phyloP scores from a whole-genome alignment of 2,329 filamentous ascomycete species.

The Zalaria sp. region DNA sequence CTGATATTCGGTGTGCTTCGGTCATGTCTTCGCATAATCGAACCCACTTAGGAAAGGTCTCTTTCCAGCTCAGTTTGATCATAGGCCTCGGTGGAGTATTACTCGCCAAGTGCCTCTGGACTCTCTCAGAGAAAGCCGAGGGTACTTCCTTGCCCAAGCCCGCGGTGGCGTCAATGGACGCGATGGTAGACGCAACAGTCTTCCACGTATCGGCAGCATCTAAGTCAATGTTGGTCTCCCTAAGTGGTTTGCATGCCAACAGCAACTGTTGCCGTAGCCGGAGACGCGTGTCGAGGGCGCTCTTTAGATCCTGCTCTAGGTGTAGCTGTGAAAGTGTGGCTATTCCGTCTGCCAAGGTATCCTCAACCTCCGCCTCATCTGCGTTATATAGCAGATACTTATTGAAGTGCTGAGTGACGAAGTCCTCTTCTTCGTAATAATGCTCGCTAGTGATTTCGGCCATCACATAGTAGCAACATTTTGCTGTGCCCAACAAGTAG shows the following conservation, averaged over 20 bases:
- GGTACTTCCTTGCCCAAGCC: conserved; percentile 49
- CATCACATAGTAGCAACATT: conserved; percentile 68
- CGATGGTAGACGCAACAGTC: conserved; percentile 14
- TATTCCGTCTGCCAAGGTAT: conserved; percentile 41
- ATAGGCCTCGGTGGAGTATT: conserved; percentile 89
- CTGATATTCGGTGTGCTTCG: conserved; percentile 27
- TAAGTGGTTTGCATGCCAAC: conserved; percentile 3
- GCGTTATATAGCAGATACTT: conserved; percentile 58
- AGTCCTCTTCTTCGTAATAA: conserved; percentile 97
- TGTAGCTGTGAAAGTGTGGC: conserved; percentile 25
- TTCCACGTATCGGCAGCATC: neutral
- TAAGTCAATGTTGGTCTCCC: no score
- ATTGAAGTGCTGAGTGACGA: conserved; percentile 83
- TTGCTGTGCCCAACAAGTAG: conserved; percentile 75
- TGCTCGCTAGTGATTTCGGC: conserved; percentile 66
- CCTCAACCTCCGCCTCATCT: conserved; percentile 40
- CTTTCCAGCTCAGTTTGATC: conserved; percentile 58
- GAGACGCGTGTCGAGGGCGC: conserved; percentile 35
- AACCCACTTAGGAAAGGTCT: conserved; percentile 55
- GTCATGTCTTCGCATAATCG: conserved; percentile 59
- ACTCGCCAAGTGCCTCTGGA: conserved; percentile 83
- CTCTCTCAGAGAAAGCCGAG: conserved; percentile 75
- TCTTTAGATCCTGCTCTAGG: conserved; percentile 7
- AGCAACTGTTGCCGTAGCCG: conserved; percentile 40
- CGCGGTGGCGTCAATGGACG: conserved; percentile 1